phyloP scores from a whole-genome alignment of 306 rosid species.

The Sophora flavescens region DNA sequence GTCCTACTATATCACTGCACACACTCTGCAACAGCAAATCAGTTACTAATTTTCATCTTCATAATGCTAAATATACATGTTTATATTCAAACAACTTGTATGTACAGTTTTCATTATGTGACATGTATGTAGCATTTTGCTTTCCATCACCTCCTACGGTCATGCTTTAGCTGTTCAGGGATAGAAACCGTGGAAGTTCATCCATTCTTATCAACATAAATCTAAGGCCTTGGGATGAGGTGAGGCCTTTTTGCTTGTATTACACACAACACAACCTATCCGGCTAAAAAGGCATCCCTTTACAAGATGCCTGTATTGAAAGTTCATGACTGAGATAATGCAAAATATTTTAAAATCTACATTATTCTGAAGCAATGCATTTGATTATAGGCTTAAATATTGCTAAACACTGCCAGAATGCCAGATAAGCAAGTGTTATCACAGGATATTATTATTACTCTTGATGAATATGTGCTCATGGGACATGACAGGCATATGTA shows the following conservation, averaged over 20 bases:
- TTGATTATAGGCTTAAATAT: neutral
- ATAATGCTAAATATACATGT: too few relatives aligned
- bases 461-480: slow-evolving; percentile 19
- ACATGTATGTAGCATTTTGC: too few relatives aligned
- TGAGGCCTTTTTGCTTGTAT: too few relatives aligned
- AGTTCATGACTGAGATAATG: neutral
- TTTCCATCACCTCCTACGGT: neutral
- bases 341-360: neutral
- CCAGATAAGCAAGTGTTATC: neutral
- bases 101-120: too few relatives aligned
- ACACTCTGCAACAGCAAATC: neutral
- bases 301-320: too few relatives aligned
- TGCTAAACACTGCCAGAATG: neutral
- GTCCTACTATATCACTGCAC: too few relatives aligned
- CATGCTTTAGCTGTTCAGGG: neutral
- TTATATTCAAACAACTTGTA: too few relatives aligned
- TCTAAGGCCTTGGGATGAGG: too few relatives aligned
- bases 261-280: too few relatives aligned
- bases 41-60: neutral
- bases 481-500: slow-evolving; percentile 56
- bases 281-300: too few relatives aligned
- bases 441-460: neutral
- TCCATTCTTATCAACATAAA: neutral
- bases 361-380: neutral
- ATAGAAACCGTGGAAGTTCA: neutral